phyloP scores from a whole-genome alignment of 257 asterid species.

The Lantana camara region DNA sequence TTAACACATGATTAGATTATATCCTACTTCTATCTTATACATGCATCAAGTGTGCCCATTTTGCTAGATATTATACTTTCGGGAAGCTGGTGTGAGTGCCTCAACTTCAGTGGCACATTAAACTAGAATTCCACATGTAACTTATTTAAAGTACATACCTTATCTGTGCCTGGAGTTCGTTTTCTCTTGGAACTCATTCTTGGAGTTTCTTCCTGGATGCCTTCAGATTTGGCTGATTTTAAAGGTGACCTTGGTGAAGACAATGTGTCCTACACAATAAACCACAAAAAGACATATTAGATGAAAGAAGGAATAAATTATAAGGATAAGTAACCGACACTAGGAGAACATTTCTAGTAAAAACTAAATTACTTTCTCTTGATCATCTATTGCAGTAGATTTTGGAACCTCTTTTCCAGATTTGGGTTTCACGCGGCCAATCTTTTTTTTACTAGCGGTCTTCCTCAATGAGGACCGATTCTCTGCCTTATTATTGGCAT shows the following conservation, averaged over 20 bases:
- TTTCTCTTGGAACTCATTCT: slow-evolving; percentile 64
- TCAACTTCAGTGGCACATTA: slow-evolving; percentile 18
- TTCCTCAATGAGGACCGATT: slow-evolving; percentile 45
- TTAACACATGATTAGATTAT: too few species aligned
- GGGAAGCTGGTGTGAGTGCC: slow-evolving; percentile 15
- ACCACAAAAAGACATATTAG: slow-evolving; percentile 22
- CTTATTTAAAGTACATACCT: slow-evolving; percentile 40
- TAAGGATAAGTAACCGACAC: slow-evolving; percentile 23
- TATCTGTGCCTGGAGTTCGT: slow-evolving; percentile 54
- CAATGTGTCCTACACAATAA: slow-evolving; percentile 39
- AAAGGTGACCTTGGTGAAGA: slow-evolving; percentile 50
- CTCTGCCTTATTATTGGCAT: slow-evolving; percentile 36
- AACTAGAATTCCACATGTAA: slow-evolving; percentile 5
- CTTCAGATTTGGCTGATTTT: slow-evolving; percentile 52
- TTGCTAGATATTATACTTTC: slow-evolving; percentile 4
- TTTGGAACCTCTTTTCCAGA: slow-evolving; percentile 43
- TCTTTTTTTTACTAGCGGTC: slow-evolving; percentile 51
- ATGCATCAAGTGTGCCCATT: too few species aligned
- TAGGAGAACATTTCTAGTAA: slow-evolving; percentile 12
- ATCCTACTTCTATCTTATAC: too few species aligned
- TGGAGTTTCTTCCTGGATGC: slow-evolving; percentile 52
- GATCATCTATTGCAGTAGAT: slow-evolving; percentile 49
- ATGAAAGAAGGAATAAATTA: slow-evolving; percentile 1
- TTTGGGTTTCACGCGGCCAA: slow-evolving; percentile 52
- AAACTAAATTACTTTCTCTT: slow-evolving; percentile 43